Conservation (phyloP, 2,329 filamentous ascomycete genomes). For the Bipolaris victoriae region DNA sequence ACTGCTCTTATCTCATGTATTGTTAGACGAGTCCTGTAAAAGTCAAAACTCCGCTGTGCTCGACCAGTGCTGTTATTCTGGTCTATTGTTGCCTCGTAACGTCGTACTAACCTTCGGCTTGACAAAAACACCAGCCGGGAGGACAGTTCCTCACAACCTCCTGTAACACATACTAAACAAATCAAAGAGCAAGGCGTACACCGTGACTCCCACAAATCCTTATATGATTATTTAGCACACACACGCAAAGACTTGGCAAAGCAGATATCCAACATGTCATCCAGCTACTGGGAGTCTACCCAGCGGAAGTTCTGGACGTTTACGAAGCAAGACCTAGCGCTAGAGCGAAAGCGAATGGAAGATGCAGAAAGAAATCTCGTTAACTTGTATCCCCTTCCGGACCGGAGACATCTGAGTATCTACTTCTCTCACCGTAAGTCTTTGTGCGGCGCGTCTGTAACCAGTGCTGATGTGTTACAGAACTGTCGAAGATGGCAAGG, state of each 20-base stretch:
- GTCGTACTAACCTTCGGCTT: background rate
- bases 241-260: background rate
- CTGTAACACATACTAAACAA: background rate
- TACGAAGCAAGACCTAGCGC: slow-evolving; percentile 77
- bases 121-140: background rate
- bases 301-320: slow-evolving; percentile 92
- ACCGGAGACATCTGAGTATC: slow-evolving; percentile 81
- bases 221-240: background rate
- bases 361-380: slow-evolving; percentile 76
- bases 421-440: slow-evolving; percentile 86
- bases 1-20: background rate
- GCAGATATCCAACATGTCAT: slow-evolving; percentile 69
- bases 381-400: slow-evolving; percentile 81
- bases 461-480: slow-evolving; percentile 40
- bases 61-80: background rate
- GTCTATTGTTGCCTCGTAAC: background rate
- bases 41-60: background rate
- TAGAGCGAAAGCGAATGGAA: slow-evolving; percentile 76
- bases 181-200: background rate
- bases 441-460: background rate
- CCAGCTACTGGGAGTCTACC: slow-evolving; percentile 96
- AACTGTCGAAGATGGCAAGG: slow-evolving; percentile 82
- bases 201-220: background rate
- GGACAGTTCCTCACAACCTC: background rate
- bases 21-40: background rate